Evolutionary conservation across 257 asterid species (phyloP), one percentile per base, ranked within the genome.

Genomic region (Vinca minor): DNA sequence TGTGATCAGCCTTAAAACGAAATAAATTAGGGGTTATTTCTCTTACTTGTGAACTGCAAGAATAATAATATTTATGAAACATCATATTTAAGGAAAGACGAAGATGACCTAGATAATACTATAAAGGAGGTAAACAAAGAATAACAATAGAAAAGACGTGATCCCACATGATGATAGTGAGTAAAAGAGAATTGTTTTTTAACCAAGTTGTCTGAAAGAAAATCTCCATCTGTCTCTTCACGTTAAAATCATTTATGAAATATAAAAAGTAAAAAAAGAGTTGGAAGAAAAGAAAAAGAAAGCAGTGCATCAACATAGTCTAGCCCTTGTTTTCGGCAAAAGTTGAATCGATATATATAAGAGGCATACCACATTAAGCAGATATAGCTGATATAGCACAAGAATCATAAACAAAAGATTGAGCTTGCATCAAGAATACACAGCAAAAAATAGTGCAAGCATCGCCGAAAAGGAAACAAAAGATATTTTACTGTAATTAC

Each of bases 401-500:
- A 10, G 59, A 5, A 28, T 54, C n/a, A 11, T 15, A 4, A 54
- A 28, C 38, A 28, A 28, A 54, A 29, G 29, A 13, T 41, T 54
- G 38, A 29, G 21, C 60, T 29, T 54, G 21, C 9, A 15, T 5
- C 1, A 5, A 54, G 29, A 11, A 5, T n/a, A 53, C 14, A 53
- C 5, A 26, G 59, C 31, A 26, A 13, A 20, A 54, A 1, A 14
- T 34, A 54, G 6, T 13, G 17, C 28, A 9, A n/a, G n/a, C n/a
- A n/a, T n/a, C n/a, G 26, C 13, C 36, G 21, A n/a, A 35, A 59
- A 36, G 32, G 34, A 14, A 41, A 60, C 1, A 21, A 4, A 38
- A n/a, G 5, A 59, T 34, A 61, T 36, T 61, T 8, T 49, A 44
- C 56, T 49, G 45, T 48, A 67, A 76, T 81, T 73, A 83, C 96